Percentiles rank a stretch among this genome's conserved stretches.
phyloP scores from a whole-genome alignment of 2,329 filamentous ascomycete species.

The Alternaria longipes region DNA sequence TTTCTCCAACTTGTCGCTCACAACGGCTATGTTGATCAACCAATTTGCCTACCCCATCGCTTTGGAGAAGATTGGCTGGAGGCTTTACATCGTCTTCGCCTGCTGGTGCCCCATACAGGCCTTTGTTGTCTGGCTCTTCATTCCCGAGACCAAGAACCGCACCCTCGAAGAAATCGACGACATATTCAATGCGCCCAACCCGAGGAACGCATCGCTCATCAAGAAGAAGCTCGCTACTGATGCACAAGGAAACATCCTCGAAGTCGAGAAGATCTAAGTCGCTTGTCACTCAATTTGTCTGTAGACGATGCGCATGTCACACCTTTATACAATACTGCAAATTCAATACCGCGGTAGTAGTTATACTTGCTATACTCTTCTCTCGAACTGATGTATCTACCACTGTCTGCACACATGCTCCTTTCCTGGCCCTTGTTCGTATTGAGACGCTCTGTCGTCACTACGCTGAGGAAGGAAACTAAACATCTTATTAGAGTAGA shows the following conservation, averaged over 20 bases:
- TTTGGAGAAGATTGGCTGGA: conserved; percentile 35
- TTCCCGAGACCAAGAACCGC: conserved; percentile 41
- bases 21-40: conserved; percentile 37
- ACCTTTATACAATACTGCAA: neutral
- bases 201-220: conserved; percentile 32
- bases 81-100: conserved; percentile 36
- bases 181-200: conserved; percentile 34
- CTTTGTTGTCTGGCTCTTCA: conserved; percentile 30
- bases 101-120: conserved; percentile 33
- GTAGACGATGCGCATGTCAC: neutral
- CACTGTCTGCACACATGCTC: neutral
- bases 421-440: neutral
- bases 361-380: neutral
- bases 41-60: conserved; percentile 43
- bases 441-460: neutral
- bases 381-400: neutral
- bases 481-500: too few species aligned
- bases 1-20: conserved; percentile 33
- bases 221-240: conserved; percentile 38
- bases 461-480: too few species aligned
- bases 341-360: neutral
- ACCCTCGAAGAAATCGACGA: conserved; percentile 41
- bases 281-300: neutral
- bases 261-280: conserved; percentile 36
- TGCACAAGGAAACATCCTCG: conserved; percentile 29